Evolutionary conservation across 495 filamentous ascomycete species (phyloP).

Genomic region (Aspergillus biplanus): DNA sequence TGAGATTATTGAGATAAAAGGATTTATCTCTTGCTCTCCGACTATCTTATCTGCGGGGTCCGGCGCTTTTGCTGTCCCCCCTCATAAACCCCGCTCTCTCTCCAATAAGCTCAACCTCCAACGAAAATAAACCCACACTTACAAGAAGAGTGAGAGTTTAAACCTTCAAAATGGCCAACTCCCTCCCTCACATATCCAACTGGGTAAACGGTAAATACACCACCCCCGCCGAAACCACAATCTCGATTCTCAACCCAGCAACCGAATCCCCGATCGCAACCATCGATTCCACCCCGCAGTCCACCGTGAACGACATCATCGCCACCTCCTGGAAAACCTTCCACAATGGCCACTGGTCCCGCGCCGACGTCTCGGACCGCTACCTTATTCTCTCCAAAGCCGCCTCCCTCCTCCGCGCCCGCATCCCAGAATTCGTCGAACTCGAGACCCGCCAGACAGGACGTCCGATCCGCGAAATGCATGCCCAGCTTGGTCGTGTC

Average conservation of each 20-base stretch:
- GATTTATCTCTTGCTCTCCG: not conserved
- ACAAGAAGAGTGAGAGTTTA: not conserved
- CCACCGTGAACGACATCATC: slow-evolving; percentile 52
- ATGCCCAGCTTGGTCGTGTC: slow-evolving; percentile 62
- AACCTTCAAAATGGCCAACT: slow-evolving; percentile 15
- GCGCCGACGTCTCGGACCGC: slow-evolving; percentile 53
- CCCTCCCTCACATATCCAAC: slow-evolving; percentile 30
- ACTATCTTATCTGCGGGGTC: slow-evolving; percentile 4
- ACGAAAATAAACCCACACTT: not conserved
- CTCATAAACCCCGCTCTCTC: not conserved
- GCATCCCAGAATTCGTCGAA: slow-evolving; percentile 53
- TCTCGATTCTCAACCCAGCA: slow-evolving; percentile 32
- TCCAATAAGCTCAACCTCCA: not conserved
- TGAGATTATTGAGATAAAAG: slow-evolving; percentile 6
- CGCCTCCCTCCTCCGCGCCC: slow-evolving; percentile 51
- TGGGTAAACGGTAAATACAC: slow-evolving; percentile 35
- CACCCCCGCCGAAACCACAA: slow-evolving; percentile 10
- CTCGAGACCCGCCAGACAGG: slow-evolving; percentile 66
- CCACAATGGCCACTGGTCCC: slow-evolving; percentile 61
- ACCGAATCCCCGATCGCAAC: slow-evolving; percentile 34
- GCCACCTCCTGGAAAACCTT: slow-evolving; percentile 51
- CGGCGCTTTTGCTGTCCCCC: not conserved
- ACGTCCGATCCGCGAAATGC: slow-evolving; percentile 66
- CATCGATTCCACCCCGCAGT: slow-evolving; percentile 53
- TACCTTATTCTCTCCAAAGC: slow-evolving; percentile 61